Base-by-base conservation (phyloP, 139 green algal genomes). In the Parachlorella kessleri region DNA sequence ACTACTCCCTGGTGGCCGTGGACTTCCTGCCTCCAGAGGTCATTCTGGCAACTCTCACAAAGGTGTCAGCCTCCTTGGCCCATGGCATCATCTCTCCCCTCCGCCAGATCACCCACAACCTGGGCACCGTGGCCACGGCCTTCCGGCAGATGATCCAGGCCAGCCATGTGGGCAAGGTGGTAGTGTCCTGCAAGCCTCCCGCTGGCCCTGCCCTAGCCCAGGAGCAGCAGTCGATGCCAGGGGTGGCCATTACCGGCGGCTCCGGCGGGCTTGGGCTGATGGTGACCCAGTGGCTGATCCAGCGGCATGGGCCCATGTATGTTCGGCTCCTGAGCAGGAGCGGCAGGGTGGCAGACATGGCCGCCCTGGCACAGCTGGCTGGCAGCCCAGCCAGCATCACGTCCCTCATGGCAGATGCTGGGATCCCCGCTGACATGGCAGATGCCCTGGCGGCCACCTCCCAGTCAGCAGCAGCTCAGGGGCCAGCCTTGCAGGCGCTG, bases 121-220 rank as follows among this genome's bases (percentile, higher is more conserved):
- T 95, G 41, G 53, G 28, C 40, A 65, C 55, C 38, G 88, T 90
- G n/a, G 77, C 78, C 26, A 73, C 86, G 35, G 94, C 94, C 21
- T 84, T 98, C 74, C 84, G 94, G 4, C 91, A 96, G 80, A 93
- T 98, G 87, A 91, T 92, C 14, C 90, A 94, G 79, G 92, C 92
- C 3, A 76, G 83, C 1, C 92, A 97, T 64, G 86, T 97, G 35
- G 94, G 94, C 85, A 98, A 98, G 85, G 87, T 98, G 36, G 90
- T 96, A 28, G 88, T 95, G 3, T 36, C 41, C 4, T 38, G 39
- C 1, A n/a, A 41, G 66, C 28, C 40, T 37, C 2, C 14, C 8
- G 65, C 71, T 33, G 28, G 48, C 36, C 26, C n/a, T 24, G 76
- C 66, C 14, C 53, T 48, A 0, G 23, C 68, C 0, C 67, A 66